Conservation (phyloP, 257 asterid species). For the Nicotiana tomentosiformis region DNA sequence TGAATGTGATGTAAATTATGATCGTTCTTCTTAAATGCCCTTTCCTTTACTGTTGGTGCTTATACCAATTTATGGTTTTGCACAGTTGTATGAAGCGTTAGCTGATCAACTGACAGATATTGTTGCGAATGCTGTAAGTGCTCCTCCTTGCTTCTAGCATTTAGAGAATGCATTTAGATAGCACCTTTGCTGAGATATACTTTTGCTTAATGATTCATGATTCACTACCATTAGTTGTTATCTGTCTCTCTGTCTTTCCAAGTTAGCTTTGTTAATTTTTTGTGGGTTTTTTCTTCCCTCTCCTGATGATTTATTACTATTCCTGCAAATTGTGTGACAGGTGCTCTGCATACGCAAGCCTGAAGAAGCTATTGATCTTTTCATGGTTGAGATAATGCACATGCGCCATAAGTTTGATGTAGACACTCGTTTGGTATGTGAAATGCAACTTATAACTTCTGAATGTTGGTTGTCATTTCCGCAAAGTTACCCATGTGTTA, state of each 20-base stretch:
- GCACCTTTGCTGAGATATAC: neutral
- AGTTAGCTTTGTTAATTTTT: neutral
- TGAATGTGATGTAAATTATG: neutral
- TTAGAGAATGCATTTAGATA: neutral
- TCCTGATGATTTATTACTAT: conserved; percentile 1
- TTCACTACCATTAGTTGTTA: neutral
- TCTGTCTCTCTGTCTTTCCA: neutral
- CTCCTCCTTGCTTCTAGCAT: neutral
- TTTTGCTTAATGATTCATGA: neutral
- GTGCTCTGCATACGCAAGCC: conserved; percentile 95
- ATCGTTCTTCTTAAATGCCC: neutral
- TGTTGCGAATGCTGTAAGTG: conserved; percentile 81
- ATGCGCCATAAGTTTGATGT: conserved; percentile 99
- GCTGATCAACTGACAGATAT: conserved; percentile 95
- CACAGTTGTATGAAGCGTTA: conserved; percentile 81
- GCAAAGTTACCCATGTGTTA: neutral
- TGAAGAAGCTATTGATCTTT: conserved; percentile 93
- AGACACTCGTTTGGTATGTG: conserved; percentile 88
- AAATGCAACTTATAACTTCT: neutral
- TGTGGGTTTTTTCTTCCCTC: neutral
- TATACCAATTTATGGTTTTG: neutral
- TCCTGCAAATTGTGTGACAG: conserved; percentile 29
- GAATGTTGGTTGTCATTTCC: neutral
- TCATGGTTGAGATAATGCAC: conserved; percentile 99
- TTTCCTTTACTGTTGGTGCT: neutral